Percentiles rank a stretch among this genome's conserved stretches.
Conservation (phyloP, 2,329 filamentous ascomycete species). For the Parastagonospora avenae region DNA sequence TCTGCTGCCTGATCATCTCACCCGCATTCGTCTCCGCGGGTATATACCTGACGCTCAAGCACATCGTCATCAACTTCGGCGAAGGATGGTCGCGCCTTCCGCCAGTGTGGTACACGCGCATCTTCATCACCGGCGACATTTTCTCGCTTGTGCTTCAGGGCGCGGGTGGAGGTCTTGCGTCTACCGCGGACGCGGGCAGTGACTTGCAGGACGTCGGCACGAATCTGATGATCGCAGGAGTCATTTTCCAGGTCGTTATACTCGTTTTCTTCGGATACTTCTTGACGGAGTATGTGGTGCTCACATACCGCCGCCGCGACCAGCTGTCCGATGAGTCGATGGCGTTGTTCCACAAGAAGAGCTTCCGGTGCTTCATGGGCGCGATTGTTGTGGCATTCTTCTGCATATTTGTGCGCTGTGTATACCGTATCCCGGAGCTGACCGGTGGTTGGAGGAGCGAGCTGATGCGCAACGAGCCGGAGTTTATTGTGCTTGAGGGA, state of each 20-base stretch:
- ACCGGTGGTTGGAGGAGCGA: constrained; percentile 52
- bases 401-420: constrained; percentile 54
- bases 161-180: constrained; percentile 62
- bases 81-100: constrained; percentile 34
- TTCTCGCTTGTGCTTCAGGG: constrained; percentile 65
- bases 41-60: constrained; percentile 63
- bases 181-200: constrained; percentile 52
- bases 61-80: constrained; percentile 63
- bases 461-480: constrained; percentile 55
- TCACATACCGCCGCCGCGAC: constrained; percentile 34
- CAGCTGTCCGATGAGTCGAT: constrained; percentile 26
- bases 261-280: constrained; percentile 55
- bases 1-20: constrained; percentile 61
- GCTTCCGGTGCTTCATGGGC: constrained; percentile 38
- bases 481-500: constrained; percentile 60
- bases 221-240: constrained; percentile 63
- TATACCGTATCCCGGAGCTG: constrained; percentile 57
- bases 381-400: constrained; percentile 50
- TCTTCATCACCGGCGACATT: constrained; percentile 66
- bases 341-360: constrained; percentile 23
- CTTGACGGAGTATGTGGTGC: constrained; percentile 45
- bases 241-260: constrained; percentile 62
- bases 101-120: constrained; percentile 57
- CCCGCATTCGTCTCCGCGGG: constrained; percentile 62
- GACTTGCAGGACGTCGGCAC: constrained; percentile 53